Evolutionary conservation across 768 basidiomycete species (phyloP).

Genomic region (Kwoniella mangroviensis): DNA sequence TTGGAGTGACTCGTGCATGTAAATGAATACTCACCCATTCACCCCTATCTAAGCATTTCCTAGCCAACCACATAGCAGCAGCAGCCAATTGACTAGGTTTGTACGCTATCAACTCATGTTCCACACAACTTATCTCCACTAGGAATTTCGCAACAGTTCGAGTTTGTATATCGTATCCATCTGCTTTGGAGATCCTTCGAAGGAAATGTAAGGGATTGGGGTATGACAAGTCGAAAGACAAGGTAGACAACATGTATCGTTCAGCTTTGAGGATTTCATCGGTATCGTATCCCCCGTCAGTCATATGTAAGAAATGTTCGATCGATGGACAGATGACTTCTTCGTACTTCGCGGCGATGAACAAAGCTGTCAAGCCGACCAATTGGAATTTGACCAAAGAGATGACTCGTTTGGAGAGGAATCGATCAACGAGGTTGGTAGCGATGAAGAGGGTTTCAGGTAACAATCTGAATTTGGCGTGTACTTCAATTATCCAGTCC

Average conservation of each 20-base stretch:
- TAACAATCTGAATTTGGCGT: constrained; percentile 79
- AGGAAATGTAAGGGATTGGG: constrained; percentile 90
- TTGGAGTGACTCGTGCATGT: not conserved
- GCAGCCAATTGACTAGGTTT: constrained; percentile 82
- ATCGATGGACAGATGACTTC: constrained; percentile 88
- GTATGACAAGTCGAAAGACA: constrained; percentile 83
- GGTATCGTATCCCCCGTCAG: constrained; percentile 75
- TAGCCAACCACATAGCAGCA: constrained; percentile 81
- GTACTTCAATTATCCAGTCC: constrained; percentile 93
- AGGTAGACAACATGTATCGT: constrained; percentile 79
- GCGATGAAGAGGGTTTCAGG: constrained; percentile 91
- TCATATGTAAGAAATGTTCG: constrained; percentile 75
- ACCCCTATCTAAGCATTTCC: constrained; percentile 75
- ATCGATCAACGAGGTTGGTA: constrained; percentile 77
- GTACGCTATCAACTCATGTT: constrained; percentile 74
- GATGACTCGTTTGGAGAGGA: constrained; percentile 71
- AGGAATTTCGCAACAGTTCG: constrained; percentile 90
- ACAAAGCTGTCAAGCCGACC: constrained; percentile 84
- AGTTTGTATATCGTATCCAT: constrained; percentile 82
- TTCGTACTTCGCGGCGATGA: constrained; percentile 89
- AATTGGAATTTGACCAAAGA: constrained; percentile 84
- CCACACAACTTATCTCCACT: constrained; percentile 80
- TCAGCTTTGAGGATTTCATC: constrained; percentile 87
- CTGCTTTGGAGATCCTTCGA: constrained; percentile 87
- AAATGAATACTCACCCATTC: constrained; percentile 74